Evolutionary conservation across 2,329 filamentous ascomycete genomes (phyloP).

Genomic region (Monosporascus sp.): DNA sequence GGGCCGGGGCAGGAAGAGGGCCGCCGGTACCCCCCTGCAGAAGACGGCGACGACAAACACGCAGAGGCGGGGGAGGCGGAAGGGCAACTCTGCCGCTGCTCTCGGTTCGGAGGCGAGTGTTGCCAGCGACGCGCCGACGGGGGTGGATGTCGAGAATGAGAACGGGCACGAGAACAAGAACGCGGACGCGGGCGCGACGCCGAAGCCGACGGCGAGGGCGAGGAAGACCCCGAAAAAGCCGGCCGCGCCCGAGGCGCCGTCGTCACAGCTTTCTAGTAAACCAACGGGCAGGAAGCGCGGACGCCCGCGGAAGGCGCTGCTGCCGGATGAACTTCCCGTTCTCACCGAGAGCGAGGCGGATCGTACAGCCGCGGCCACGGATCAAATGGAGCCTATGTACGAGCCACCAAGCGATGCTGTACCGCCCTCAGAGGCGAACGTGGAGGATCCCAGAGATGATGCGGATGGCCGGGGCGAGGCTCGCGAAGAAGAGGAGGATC

Average conservation of each 20-base stretch:
- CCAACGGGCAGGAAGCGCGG: slow-evolving; percentile 25
- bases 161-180: slow-evolving; percentile 17
- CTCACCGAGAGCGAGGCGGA: slow-evolving; percentile 9
- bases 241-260: slow-evolving; percentile 15
- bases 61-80: neutral
- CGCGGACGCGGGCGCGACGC: neutral
- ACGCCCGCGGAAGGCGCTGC: slow-evolving; percentile 22
- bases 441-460: neutral
- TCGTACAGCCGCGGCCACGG: slow-evolving; percentile 2
- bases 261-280: slow-evolving; percentile 19
- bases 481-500: neutral
- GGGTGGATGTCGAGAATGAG: slow-evolving; percentile 19
- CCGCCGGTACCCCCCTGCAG: slow-evolving; percentile 37
- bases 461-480: neutral
- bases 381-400: neutral
- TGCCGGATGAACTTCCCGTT: slow-evolving; percentile 18
- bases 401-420: neutral
- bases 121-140: slow-evolving; percentile 16
- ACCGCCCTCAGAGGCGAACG: neutral
- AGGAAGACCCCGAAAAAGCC: slow-evolving; percentile 20
- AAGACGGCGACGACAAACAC: slow-evolving; percentile 19
- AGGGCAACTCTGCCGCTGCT: slow-evolving; percentile 8
- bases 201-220: slow-evolving; percentile 26
- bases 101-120: slow-evolving; percentile 20
- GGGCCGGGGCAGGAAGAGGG: slow-evolving; percentile 34